phyloP scores from a whole-genome alignment of 495 filamentous ascomycete genomes.

The Talaromyces wortmannii region DNA sequence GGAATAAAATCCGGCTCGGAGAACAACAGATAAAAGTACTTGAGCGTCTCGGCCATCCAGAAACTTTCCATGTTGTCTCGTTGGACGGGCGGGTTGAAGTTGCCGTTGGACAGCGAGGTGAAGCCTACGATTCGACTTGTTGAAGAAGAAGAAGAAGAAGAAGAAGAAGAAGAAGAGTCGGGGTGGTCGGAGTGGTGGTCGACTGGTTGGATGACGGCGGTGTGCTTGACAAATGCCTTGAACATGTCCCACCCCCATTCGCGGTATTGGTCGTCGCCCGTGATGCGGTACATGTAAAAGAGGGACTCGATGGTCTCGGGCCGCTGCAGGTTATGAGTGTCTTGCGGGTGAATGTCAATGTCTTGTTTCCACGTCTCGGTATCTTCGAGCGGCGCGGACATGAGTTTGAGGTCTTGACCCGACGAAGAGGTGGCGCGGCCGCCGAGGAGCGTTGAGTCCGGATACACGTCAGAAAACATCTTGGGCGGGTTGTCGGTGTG shows the following conservation, averaged over 20 bases:
- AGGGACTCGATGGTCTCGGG: conserved; percentile 93
- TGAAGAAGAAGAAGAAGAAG: no score
- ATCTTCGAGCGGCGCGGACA: conserved; percentile 22
- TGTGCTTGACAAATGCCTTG: conserved; percentile 80
- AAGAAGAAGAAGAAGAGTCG: background rate
- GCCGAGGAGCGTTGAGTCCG: conserved; percentile 18
- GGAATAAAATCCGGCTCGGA: conserved; percentile 77
- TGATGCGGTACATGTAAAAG: conserved; percentile 99
- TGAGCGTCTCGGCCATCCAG: conserved; percentile 96
- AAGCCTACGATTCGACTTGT: conserved; percentile 50
- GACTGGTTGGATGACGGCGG: conserved; percentile 61
- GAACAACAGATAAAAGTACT: conserved; percentile 96
- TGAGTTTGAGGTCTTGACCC: conserved; percentile 19
- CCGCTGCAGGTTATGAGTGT: conserved; percentile 90
- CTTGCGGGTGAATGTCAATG: conserved; percentile 64
- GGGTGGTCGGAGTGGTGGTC: conserved; percentile 15
- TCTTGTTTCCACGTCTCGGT: conserved; percentile 57
- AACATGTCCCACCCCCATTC: conserved; percentile 99
- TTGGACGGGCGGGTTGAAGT: conserved; percentile 52
- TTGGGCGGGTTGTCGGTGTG: conserved; percentile 50
- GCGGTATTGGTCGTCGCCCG: conserved; percentile 81
- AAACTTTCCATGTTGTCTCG: conserved; percentile 92
- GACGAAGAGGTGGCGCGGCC: background rate
- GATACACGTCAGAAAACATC: conserved; percentile 35
- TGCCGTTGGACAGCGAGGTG: conserved; percentile 72